A percentile compares a stretch with the other conserved stretches of the same genome.
Conservation (phyloP, 176 grass and related monocot genomes). For the Poa pratensis region DNA sequence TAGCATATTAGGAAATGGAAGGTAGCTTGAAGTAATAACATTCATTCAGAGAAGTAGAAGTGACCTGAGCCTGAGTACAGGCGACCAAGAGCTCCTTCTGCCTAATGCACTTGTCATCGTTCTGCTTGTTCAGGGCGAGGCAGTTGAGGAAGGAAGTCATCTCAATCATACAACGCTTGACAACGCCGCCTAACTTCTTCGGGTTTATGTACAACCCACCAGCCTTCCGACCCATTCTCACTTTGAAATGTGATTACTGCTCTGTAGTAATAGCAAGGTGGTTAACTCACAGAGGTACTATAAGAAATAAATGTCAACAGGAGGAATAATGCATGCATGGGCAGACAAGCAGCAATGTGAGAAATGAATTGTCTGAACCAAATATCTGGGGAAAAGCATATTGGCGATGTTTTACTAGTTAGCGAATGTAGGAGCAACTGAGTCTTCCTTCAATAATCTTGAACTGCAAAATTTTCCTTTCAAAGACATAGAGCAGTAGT, state of each 20-base stretch:
- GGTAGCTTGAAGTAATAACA: not conserved
- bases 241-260: not conserved
- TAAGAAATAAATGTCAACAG: not conserved
- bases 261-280: not conserved
- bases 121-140: slow-evolving; percentile 87
- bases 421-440: not conserved
- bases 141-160: slow-evolving; percentile 86
- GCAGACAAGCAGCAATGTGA: not conserved
- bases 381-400: not conserved
- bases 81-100: slow-evolving; percentile 72
- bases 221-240: slow-evolving; percentile 83
- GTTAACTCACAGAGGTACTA: not conserved
- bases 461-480: not conserved
- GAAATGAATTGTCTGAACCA: not conserved
- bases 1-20: not conserved
- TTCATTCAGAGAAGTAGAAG: not conserved
- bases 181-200: slow-evolving; percentile 72
- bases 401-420: not conserved
- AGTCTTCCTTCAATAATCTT: not conserved
- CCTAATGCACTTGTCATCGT: slow-evolving; percentile 68
- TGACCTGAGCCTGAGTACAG: slow-evolving; percentile 68
- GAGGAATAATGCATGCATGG: not conserved
- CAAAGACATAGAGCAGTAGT: not conserved
- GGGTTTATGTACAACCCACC: slow-evolving; percentile 87
- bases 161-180: slow-evolving; percentile 76